Base-by-base conservation (phyloP, 2,329 filamentous ascomycete species). In the Alternaria dauci region DNA sequence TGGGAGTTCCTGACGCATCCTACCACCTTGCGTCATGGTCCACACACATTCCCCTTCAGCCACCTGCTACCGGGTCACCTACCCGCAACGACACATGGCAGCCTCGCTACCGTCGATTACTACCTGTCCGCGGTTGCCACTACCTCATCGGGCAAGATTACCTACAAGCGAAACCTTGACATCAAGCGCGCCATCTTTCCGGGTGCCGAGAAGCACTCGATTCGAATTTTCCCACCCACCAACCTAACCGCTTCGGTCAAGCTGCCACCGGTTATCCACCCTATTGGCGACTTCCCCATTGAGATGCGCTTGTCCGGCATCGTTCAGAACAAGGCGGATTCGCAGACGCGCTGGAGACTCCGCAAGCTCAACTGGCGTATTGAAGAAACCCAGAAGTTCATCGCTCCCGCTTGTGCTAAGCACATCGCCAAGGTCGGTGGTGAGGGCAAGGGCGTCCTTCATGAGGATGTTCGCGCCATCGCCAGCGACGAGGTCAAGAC, bases 181-280 rank as follows among this genome's bases (percentile, higher is more conserved):
- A 86, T 98, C 68, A 90, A 90, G 81, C 91, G 94, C 63, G 91
- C 93, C 34, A 87, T 98, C 26, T 85, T 90, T 54, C 88, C 92
- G 3, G 91, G 93, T 50, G 85, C 87, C 54, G 93, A 96, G 62
- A 94, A 96, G 80, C 90, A 94, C 80, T 96, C 92, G 16, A 89
- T 97, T 64, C 92, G 94, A 73, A 91, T 98, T 74, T 99, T 99
- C 81, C 95, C 94, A 48, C 94, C 95, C 0, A 99, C 95, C 68
- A 95, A 96, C 80, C 89, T 99, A 72, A 94, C 92, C 68, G 91
- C 93, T 59, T 90, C 89, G 73, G 91, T 95, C 64, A 89, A 92
- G 71, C 89, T 96, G 65, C 90, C 90, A 47, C 88, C 92, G 38
- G 88, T 96, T 66, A 89, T 97, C 64, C 90, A 97, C 80, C 93